phyloP scores from a whole-genome alignment of 352 stramenopile genomes.

The Globisporangium rhizosaccharum region DNA sequence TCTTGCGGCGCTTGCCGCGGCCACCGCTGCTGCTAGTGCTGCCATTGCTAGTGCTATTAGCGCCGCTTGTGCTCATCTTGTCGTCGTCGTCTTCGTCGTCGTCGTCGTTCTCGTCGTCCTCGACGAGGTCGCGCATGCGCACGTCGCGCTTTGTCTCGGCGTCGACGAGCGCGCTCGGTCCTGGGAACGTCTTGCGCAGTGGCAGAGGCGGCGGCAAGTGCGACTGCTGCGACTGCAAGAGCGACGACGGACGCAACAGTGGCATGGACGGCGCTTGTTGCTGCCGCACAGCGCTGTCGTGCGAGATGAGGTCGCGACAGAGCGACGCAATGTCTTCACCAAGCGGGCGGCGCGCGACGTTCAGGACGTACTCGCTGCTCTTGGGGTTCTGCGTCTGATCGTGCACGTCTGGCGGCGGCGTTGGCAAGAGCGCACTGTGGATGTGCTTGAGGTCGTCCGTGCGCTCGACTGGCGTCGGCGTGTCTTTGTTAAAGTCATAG shows the following conservation, averaged over 20 bases:
- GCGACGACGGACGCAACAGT: too few relatives aligned
- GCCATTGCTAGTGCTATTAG: conserved; percentile 16
- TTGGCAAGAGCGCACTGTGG: conserved; percentile 69
- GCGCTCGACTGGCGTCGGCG: conserved; percentile 65
- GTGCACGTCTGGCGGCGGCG: conserved; percentile 50
- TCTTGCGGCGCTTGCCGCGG: conserved; percentile 74
- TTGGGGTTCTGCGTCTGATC: conserved; percentile 60
- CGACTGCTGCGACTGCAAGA: conserved; percentile 1
- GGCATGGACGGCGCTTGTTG: background rate
- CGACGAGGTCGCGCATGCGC: conserved; percentile 8
- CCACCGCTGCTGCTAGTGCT: conserved; percentile 15
- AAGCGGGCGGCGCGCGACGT: conserved; percentile 37
- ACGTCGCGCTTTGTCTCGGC: conserved; percentile 9
- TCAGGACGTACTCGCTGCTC: conserved; percentile 49
- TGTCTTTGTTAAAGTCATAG: conserved; percentile 75
- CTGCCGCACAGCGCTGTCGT: conserved; percentile 29
- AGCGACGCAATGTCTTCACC: conserved; percentile 77
- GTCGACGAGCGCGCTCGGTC: conserved; percentile 4
- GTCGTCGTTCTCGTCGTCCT: conserved; percentile 13
- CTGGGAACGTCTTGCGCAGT: conserved; percentile 12
- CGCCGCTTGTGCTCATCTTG: conserved; percentile 13
- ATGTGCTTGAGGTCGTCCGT: conserved; percentile 66
- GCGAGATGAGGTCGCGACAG: conserved; percentile 69
- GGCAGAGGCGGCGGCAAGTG: conserved; percentile 3
- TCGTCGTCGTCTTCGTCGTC: conserved; percentile 19